A percentile compares a stretch with the other conserved stretches of the same genome.
Conservation (phyloP, 371 early-diverging fungal genomes). For the Rhizomucor miehei region DNA sequence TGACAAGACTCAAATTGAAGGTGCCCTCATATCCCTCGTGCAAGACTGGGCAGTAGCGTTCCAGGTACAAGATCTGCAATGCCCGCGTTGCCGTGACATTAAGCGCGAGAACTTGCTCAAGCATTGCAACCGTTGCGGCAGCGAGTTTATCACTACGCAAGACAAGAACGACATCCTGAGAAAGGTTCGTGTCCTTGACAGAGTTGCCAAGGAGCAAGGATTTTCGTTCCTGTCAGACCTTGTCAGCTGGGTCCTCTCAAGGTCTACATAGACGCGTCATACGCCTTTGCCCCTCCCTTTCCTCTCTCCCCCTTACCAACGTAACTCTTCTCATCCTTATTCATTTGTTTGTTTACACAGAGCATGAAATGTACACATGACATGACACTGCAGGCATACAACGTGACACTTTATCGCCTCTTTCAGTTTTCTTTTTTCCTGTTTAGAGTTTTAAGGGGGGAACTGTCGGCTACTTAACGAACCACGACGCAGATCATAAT, state of each 20-base stretch:
- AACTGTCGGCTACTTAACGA: no score
- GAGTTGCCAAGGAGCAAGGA: slow-evolving; percentile 62
- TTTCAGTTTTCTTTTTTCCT: no score
- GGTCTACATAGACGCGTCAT: no score
- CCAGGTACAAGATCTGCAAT: slow-evolving; percentile 87
- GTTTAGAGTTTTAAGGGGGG: no score
- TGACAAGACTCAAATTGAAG: slow-evolving; percentile 73
- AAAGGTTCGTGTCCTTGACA: slow-evolving; percentile 60
- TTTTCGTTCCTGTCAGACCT: slow-evolving; percentile 55
- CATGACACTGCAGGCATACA: no score
- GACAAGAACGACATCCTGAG: slow-evolving; percentile 44
- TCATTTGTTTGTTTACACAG: no score
- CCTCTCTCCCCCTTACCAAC: no score
- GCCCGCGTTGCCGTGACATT: slow-evolving; percentile 76
- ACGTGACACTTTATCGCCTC: no score
- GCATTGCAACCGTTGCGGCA: slow-evolving; percentile 59
- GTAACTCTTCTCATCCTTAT: no score
- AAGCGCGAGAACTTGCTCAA: slow-evolving; percentile 72
- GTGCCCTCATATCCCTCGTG: slow-evolving; percentile 69
- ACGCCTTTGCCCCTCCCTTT: no score
- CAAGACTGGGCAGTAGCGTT: slow-evolving; percentile 57
- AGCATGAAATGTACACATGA: no score
- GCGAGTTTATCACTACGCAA: slow-evolving; percentile 40
- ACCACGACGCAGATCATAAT: no score
- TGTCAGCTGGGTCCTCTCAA: slow-evolving; percentile 46